Base-by-base conservation (phyloP, 1,139 yeast genomes). In the Debaryomyces psychrophilus region DNA sequence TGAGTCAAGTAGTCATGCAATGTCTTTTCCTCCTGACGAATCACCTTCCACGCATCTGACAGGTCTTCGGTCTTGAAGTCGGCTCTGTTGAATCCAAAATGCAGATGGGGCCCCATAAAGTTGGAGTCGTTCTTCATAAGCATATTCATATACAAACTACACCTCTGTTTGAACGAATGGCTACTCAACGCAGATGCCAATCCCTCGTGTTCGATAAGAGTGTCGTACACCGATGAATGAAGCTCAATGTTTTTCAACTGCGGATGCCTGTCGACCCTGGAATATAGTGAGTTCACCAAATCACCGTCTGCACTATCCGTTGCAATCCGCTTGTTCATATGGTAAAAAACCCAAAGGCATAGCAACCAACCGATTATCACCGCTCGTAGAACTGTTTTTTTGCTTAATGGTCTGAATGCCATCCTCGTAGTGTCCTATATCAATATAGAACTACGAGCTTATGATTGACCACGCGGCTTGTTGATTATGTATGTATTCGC, bases 1-100 rank as follows among this genome's bases (percentile, higher is more conserved):
- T 74, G 77, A 7, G 76, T 52, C 15, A 76, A 55, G 44, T 68
- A 75, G 48, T 75, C 72, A 45, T 71, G 71, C 53, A 77, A 62
- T 1, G 50, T 43, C 45, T 67, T 71, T 54, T 71, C 74, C 11
- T 62, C 61, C 2, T 38, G 28, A 29, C 54, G 46, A 35, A 58
- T 51, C 48, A 53, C 59, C 45, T 54, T 41, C 50, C 57, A 44
- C 47, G 55, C 45, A 44, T 57, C 38, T 27, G 38, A 52, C 14
- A 47, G 50, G 27, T 50, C 50, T 25, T 26, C 53, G 1, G 26
- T 27, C 7, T 41, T 45, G 45, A 46, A 54, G 6, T 50, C 47
- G 34, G 49, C 53, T 26, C 48, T 44, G 22, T 42, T 46, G 31
- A 62, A 50, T 17, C 52, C 51, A 41, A 67, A 64, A 48, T 46